Conservation (phyloP, 179 eudicot species). For the Actinidia chinensis region DNA sequence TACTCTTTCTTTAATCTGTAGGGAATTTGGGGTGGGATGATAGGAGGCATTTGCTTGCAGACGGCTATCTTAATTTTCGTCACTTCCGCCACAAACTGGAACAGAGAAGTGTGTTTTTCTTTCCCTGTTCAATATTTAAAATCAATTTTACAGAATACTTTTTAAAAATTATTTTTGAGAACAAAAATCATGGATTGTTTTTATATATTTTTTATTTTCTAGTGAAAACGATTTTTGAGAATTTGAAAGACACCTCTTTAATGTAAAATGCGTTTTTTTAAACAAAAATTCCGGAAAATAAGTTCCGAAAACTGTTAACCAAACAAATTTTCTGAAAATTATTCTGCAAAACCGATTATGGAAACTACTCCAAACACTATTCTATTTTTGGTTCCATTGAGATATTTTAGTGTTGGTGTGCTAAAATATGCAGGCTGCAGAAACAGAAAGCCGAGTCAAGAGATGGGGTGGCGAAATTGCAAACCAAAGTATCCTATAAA, state of each 20-base stretch:
- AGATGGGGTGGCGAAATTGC: slow-evolving; percentile 75
- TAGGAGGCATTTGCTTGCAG: slow-evolving; percentile 72
- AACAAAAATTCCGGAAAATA: too few species aligned
- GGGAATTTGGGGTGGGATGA: slow-evolving; percentile 93
- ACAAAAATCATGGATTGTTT: too few species aligned
- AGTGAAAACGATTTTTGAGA: too few species aligned
- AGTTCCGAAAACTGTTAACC: too few species aligned
- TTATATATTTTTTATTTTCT: too few species aligned
- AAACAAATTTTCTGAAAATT: too few species aligned
- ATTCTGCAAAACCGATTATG: too few species aligned
- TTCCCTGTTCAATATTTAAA: neutral
- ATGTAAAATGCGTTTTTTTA: too few species aligned
- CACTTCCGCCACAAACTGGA: slow-evolving; percentile 62
- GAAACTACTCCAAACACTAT: too few species aligned
- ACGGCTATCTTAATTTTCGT: slow-evolving; percentile 56
- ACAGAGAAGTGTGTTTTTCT: slow-evolving; percentile 51
- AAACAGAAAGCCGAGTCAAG: slow-evolving; percentile 56
- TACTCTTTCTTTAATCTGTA: slow-evolving; percentile 23
- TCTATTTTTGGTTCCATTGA: neutral
- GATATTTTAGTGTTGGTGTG: neutral
- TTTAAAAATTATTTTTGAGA: too few species aligned
- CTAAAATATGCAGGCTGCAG: slow-evolving; percentile 35
- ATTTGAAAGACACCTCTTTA: too few species aligned
- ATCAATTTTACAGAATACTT: too few species aligned
- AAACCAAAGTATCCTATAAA: slow-evolving; percentile 25